Evolutionary conservation across 768 basidiomycete species (phyloP).

Genomic region (Leccinum rimulosum): DNA sequence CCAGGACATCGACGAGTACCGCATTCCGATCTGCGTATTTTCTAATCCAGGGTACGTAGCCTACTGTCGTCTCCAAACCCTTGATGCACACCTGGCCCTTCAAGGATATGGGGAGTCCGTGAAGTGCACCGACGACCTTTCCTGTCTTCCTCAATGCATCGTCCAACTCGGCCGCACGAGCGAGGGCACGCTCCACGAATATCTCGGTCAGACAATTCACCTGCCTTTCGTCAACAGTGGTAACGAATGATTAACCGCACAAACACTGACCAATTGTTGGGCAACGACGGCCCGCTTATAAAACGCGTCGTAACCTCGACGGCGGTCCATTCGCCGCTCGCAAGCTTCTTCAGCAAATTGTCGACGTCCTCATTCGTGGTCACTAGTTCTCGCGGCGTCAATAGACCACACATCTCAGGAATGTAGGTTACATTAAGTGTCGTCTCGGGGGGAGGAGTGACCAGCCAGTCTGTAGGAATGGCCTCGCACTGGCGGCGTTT

Average conservation of each 20-base stretch:
- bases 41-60: conserved; percentile 49
- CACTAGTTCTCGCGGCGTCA: too few relatives aligned
- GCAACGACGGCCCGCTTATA: too few relatives aligned
- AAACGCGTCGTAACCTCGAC: too few relatives aligned
- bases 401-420: too few relatives aligned
- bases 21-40: conserved; percentile 40
- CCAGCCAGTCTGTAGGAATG: too few relatives aligned
- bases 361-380: too few relatives aligned
- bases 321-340: too few relatives aligned
- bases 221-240: conserved; percentile 32
- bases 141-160: conserved; percentile 59
- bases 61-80: conserved; percentile 69
- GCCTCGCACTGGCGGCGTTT: too few relatives aligned
- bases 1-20: conserved; percentile 64
- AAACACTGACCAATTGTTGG: conserved; percentile 51
- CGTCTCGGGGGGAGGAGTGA: too few relatives aligned
- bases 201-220: conserved; percentile 82
- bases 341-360: too few relatives aligned
- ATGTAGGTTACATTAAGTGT: too few relatives aligned
- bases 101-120: conserved; percentile 71
- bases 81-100: conserved; percentile 73
- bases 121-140: conserved; percentile 64
- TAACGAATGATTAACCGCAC: background rate
- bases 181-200: conserved; percentile 70
- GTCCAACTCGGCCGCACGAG: conserved; percentile 65